Evolutionary conservation across 495 filamentous ascomycete genomes (phyloP), one percentile per base, ranked within the genome.

Genomic region (Stereocaulon alpinum): DNA sequence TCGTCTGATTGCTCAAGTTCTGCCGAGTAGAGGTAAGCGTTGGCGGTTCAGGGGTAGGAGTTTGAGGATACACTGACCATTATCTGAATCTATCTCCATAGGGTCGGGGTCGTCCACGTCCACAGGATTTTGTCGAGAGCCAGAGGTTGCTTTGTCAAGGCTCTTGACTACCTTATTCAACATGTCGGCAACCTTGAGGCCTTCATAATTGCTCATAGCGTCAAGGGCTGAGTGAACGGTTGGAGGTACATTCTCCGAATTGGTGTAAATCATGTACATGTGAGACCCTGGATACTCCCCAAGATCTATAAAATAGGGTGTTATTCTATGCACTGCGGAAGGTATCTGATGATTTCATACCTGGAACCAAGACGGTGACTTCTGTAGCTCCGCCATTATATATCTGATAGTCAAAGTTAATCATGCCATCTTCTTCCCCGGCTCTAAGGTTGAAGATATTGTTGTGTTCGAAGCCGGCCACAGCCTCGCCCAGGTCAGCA

Each of bases 201-300:
- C 68, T 9, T 52, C 41, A 30, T 73, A 68, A 24, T 29, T 59
- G 30, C 58, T 69, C 15, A 76, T 63, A 14, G 71, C 66, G 62
- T 80, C 72, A 17, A 85, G 68, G 34, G 76, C 71, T 1, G 68
- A 63, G 7, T 77, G 74, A 29, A 86, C 70, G 9, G 67, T 55
- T 3, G 62, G 63, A 14, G 77, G 70, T 29, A 76, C 71, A 59
- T 80, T 70, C 0, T 83, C 76, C 4, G 77, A 75, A 12, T 73
- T 75, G 15, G 82, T 76, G 63, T 77, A 89, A 41, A 86, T 63
- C 59, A 83, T 76, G 59, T 81, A 87, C 45, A 69, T 71, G 64
- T 87, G 86, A 30, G 67, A 67, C 22, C 69, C 72, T 2, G 86
- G 87, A 62, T 91, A 91, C 10, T 87, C 82, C 43, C 73, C 71